Percentiles rank a stretch among this genome's conserved stretches.
Conservation (phyloP, 2,329 filamentous ascomycete species). For the Alternaria solani region DNA sequence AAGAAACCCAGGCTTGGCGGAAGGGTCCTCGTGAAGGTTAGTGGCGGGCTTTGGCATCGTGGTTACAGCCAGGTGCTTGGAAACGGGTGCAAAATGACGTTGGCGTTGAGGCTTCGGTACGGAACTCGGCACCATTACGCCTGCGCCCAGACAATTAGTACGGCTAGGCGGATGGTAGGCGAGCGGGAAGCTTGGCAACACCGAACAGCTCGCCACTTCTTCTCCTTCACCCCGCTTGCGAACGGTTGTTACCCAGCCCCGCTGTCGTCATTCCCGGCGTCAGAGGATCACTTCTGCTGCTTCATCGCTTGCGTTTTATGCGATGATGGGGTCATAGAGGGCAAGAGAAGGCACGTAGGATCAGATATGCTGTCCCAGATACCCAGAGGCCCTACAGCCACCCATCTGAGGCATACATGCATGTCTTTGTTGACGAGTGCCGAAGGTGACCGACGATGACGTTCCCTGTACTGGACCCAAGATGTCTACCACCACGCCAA, state of each 20-base stretch:
- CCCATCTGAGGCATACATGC: conserved; percentile 21
- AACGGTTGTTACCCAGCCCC: conserved; percentile 4
- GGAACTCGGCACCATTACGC: conserved; percentile 23
- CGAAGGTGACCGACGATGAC: conserved; percentile 37
- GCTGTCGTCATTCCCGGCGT: conserved; percentile 11
- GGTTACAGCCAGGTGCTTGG: conserved; percentile 11
- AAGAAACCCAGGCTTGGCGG: conserved; percentile 26
- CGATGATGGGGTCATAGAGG: not conserved
- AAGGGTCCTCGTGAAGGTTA: conserved; percentile 14
- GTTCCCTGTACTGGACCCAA: conserved; percentile 35
- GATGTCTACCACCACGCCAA: conserved; percentile 40
- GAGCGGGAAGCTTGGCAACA: conserved; percentile 18
- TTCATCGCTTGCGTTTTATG: not conserved
- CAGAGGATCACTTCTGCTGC: not conserved
- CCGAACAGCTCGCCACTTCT: conserved; percentile 5
- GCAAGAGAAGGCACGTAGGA: not conserved
- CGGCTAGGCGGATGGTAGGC: conserved; percentile 32
- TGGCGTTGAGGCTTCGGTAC: conserved; percentile 15
- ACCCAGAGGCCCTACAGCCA: conserved; percentile 10
- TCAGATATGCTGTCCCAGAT: conserved; percentile 14
- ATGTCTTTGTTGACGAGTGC: conserved; percentile 23
- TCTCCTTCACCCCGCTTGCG: conserved; percentile 3
- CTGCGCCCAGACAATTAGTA: conserved; percentile 20
- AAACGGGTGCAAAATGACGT: conserved; percentile 27
- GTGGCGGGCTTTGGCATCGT: conserved; percentile 17